Base-by-base conservation (phyloP, 1,284 basidiomycete genomes). In the Cryptococcus maquisensis region DNA sequence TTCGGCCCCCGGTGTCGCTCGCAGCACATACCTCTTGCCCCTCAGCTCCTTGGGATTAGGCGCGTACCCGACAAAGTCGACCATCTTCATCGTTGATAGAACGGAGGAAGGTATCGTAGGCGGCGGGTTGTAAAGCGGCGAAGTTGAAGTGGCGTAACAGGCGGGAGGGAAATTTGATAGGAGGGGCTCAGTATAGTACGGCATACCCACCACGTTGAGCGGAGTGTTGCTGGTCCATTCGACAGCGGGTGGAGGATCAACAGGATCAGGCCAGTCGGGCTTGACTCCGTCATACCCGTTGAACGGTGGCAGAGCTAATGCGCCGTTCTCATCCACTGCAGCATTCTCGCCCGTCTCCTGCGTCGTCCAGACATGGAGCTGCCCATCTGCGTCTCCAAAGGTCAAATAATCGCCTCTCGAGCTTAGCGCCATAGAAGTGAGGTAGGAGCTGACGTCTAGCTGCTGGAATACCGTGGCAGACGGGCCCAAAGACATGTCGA, bases 21-120 rank as follows among this genome's bases (percentile, higher is more conserved):
- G 64, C 8, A 86, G 82, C 57, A 90, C 81, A 69, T 97, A 96
- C 39, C 94, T 82, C 62, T 85, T 83, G 0, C 90, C 92, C 62
- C 83, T 83, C 42, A 91, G 79, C 64, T 92, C 92, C 67, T 85
- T 87, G 0, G 90, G 93, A 44, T 90, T 79, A 5, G 84, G 78
- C 1, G 92, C 91, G 72, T 95, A 98, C 6, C 88, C 88, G 35
- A 96, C 82, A 61, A 87, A 89, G 68, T 95, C 93, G 59, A 91
- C 90, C 61, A 82, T 83, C 70, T 88, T 90, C 81, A 97, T 88
- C 1, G 84, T 81, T 42, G 79, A 80, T 44, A 93, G 72, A 16
- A 98, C 81, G 59, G 88, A 83, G 5, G 82, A 78, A 5, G 95
- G 91, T 55, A 98, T 87, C 6, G 65, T 52, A 67, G 85, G 86